Base-by-base conservation (phyloP, 2,329 filamentous ascomycete species). In the Aaosphaeria pasadenensis region DNA sequence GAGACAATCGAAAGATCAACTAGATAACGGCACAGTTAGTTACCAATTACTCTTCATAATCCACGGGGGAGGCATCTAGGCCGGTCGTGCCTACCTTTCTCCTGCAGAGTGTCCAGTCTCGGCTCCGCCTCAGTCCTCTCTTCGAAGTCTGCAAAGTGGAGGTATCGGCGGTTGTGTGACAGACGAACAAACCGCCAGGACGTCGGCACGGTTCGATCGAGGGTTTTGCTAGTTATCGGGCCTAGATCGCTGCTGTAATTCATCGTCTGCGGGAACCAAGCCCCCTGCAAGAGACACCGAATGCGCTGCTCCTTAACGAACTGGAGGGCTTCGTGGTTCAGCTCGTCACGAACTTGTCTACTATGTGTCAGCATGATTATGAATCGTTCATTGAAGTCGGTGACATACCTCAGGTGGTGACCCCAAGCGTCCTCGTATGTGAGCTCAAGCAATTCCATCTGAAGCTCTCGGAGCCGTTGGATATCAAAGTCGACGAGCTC, bases 261-360 rank as follows among this genome's bases (percentile, higher is more conserved):
- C 72, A 66, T 74, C 68, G 73, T 69, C 42, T 74, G 72, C 4
- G 82, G 78, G 57, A 97, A 99, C 94, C 94, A 99, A 7, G 88
- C 85, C 5, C 94, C 94, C 57, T 89, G 82, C 4, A 97, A 80
- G 36, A 99, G 76, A 65, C 91, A 96, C 46, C 94, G 82, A 52
- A 97, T 88, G 35, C 94, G 85, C 70, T 99, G 94, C 73, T 99
- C 94, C 71, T 96, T 96, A 71, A 97, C 89, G 64, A 99, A 99
- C 62, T 96, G 89, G 46, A 96, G 74, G 7, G 92, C 91, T 70
- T 99, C 94, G 60, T 92, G 85, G 58, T 89, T 88, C 40, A 97
- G 79, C 68, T 95, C 90, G 46, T 96, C 90, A 32, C 91, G 87
- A n/a, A 96, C 89, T 71, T 94, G 89, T 54, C 74, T 77, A 53